Evolutionary conservation across 2,329 filamentous ascomycete species (phyloP).

Genomic region (Alternaria consortialis): DNA sequence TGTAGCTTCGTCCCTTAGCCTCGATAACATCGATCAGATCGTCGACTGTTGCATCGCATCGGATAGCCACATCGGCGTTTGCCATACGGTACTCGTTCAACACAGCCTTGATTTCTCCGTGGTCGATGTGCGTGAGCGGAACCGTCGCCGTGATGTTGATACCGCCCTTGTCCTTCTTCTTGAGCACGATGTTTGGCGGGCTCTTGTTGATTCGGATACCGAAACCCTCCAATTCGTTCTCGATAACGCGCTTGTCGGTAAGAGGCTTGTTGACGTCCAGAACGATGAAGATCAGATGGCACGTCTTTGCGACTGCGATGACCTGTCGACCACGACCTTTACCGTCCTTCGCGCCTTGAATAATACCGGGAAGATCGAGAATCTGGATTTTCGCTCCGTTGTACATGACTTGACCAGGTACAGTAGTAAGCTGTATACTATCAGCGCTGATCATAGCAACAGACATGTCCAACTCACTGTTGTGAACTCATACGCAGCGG

Average conservation of each 20-base stretch:
- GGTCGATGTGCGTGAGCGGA: slow-evolving; percentile 88
- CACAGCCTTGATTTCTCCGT: slow-evolving; percentile 97
- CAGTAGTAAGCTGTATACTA: slow-evolving; percentile 74
- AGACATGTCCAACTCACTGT: slow-evolving; percentile 58
- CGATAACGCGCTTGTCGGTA: slow-evolving; percentile 95
- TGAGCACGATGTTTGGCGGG: slow-evolving; percentile 98
- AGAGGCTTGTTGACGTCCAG: slow-evolving; percentile 98
- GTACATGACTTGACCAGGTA: slow-evolving; percentile 94
- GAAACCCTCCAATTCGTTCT: slow-evolving; percentile 94
- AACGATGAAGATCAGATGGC: slow-evolving; percentile 98
- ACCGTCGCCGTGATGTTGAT: slow-evolving; percentile 96
- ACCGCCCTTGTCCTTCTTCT: slow-evolving; percentile 98
- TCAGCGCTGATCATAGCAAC: slow-evolving; percentile 15
- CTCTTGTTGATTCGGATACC: slow-evolving; percentile 97
- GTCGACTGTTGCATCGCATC: slow-evolving; percentile 96
- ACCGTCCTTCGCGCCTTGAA: slow-evolving; percentile 97
- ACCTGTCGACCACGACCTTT: slow-evolving; percentile 97
- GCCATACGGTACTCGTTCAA: slow-evolving; percentile 97
- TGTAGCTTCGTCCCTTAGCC: slow-evolving; percentile 93
- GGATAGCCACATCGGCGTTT: slow-evolving; percentile 95
- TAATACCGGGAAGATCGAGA: slow-evolving; percentile 97
- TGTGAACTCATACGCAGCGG: slow-evolving; percentile 97
- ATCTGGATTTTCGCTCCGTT: slow-evolving; percentile 98
- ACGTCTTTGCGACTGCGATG: slow-evolving; percentile 98
- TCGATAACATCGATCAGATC: slow-evolving; percentile 96